Evolutionary conservation across 2,329 filamentous ascomycete genomes (phyloP), one percentile per base, ranked within the genome.

Genomic region (Cercospora sp.): DNA sequence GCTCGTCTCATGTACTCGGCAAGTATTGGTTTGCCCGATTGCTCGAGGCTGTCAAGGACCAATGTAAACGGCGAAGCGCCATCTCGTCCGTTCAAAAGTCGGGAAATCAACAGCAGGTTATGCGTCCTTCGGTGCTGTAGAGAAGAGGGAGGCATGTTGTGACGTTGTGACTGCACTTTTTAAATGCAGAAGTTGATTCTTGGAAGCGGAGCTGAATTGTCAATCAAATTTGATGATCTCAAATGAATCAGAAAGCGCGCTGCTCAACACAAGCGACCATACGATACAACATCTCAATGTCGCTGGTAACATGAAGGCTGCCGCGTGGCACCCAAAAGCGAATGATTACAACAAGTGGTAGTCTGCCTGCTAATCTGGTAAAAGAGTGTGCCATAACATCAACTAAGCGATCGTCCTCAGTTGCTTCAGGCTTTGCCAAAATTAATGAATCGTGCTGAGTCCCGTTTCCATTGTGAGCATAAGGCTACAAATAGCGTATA

Each of bases 41-140:
- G 93, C 81, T 97, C 93, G 32, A 97, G 84, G 37, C 86, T 92
- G 79, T 98, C 94, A 66, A 97, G 84, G 3, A 97, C 81, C 28
- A 98, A 83, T 0, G 94, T 97, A 75, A 98, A 88, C 2, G 94
- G 94, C 60, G 93, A 97, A 13, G 91, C 89, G 66, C 88, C 89
- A 79, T 95, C 91, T 70, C 92, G 87, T 66, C 92, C 83, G 76
- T 89, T 92, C 71, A 97, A 84, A 1, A 97, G 83, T 77, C 93
- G 94, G 71, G 93, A 91, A 65, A 97, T 89, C 2, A 97, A 84
- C 2, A 97, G 87, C 24, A 96, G 82, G 78, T 93, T 94, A 80
- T 97, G 93, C 21, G 92, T 94, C 71, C 92, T 88, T 32, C 91
- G 86, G 76, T 97, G 92, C 58, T 86, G 82, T 55, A 86, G 81